phyloP scores from a whole-genome alignment of 116 monocot species.

The Cymodocea nodosa region DNA sequence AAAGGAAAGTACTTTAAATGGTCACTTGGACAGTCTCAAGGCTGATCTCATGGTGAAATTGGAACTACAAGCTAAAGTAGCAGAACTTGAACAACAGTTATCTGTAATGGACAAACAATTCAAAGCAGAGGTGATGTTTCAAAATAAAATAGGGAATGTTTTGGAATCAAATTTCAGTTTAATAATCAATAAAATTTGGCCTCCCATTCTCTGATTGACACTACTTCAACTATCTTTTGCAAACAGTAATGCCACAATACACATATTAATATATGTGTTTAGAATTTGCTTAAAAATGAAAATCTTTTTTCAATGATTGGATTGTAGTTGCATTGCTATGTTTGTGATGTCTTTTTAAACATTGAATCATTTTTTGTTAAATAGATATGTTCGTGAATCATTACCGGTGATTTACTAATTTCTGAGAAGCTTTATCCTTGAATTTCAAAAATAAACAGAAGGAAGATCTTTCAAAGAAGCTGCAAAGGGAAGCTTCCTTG shows the following conservation, averaged over 20 bases:
- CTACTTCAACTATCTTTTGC: neutral
- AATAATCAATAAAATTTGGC: neutral
- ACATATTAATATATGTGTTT: neutral
- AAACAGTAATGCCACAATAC: neutral
- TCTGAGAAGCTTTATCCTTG: neutral
- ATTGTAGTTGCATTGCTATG: neutral
- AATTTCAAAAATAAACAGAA: conserved; percentile 11
- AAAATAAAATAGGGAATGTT: neutral
- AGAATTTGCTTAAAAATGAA: neutral
- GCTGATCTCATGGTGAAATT: conserved; percentile 36
- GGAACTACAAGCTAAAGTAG: conserved; percentile 18
- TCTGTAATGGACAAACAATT: conserved; percentile 23
- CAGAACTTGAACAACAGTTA: conserved; percentile 33
- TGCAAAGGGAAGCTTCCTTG: conserved; percentile 18
- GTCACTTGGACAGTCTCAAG: conserved; percentile 30
- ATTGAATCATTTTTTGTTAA: too few species aligned
- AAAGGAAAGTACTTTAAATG: conserved; percentile 30
- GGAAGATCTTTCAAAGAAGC: conserved; percentile 11
- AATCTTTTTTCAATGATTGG: too few species aligned
- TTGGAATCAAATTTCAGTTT: neutral
- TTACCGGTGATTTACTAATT: neutral
- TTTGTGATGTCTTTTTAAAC: too few species aligned
- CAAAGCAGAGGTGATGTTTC: conserved; percentile 38
- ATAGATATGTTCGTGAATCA: too few species aligned
- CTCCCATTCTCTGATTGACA: neutral